phyloP scores from a whole-genome alignment of 306 rosid genomes.

The Fragaria nilgerrensis region DNA sequence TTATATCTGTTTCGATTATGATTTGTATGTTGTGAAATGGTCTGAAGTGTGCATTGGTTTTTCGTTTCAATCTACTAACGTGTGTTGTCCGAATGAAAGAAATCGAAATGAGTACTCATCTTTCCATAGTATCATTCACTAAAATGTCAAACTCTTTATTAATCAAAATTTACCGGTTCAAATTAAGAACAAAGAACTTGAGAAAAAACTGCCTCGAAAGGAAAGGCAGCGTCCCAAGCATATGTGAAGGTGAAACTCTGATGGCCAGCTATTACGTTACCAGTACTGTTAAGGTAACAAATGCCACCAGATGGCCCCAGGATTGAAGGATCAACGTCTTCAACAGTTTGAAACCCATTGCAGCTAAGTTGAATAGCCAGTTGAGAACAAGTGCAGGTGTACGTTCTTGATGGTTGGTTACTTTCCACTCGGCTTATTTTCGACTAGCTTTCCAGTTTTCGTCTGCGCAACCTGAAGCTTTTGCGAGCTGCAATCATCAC shows the following conservation, averaged over 20 bases:
- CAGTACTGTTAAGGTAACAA: neutral
- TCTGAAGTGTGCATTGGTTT: too few relatives aligned
- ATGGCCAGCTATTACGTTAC: constrained; percentile 18
- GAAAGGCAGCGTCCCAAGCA: constrained; percentile 12
- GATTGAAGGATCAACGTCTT: constrained; percentile 29
- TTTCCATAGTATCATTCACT: neutral
- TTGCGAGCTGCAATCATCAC: neutral
- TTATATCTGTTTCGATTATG: too few relatives aligned
- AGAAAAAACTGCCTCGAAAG: constrained; percentile 15
- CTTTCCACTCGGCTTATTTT: neutral
- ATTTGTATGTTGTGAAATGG: too few relatives aligned
- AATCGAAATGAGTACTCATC: too few relatives aligned
- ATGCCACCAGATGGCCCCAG: neutral
- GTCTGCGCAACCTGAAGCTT: neutral
- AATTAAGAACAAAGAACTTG: constrained; percentile 11
- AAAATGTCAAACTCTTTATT: neutral
- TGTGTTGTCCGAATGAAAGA: too few relatives aligned
- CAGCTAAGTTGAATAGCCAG: constrained; percentile 24
- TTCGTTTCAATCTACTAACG: too few relatives aligned
- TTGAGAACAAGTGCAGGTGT: constrained; percentile 33
- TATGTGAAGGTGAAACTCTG: constrained; percentile 12
- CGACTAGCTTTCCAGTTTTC: neutral
- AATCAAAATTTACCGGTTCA: neutral
- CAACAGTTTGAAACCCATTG: constrained; percentile 24
- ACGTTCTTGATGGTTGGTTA: neutral